phyloP scores from a whole-genome alignment of 345 rosid species.

The Aquilaria sinensis region DNA sequence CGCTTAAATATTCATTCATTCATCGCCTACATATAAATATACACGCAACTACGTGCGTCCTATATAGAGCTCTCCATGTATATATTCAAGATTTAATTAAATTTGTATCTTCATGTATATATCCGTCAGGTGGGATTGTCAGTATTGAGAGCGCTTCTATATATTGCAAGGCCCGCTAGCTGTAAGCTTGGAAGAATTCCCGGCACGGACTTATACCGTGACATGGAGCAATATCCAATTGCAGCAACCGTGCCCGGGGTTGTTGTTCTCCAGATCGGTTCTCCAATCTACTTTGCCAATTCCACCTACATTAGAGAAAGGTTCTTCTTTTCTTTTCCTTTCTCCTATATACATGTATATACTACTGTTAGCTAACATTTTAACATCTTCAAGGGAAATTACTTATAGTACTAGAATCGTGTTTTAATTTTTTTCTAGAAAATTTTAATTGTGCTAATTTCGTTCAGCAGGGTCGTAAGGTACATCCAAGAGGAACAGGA shows the following conservation, averaged over 20 bases:
- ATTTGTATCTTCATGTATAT: not conserved
- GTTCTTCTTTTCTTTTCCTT: constrained; percentile 13
- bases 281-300: constrained; percentile 86
- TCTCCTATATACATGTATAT: no score
- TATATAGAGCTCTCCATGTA: no score
- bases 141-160: constrained; percentile 55
- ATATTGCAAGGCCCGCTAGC: constrained; percentile 67
- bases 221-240: constrained; percentile 63
- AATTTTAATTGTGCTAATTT: not conserved
- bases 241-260: constrained; percentile 35
- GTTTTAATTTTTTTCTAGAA: not conserved
- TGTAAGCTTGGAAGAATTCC: constrained; percentile 69
- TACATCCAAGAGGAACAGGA: constrained; percentile 51
- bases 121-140: constrained; percentile 46
- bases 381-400: no score
- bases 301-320: constrained; percentile 65
- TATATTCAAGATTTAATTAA: no score
- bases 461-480: constrained; percentile 41
- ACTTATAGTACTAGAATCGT: not conserved
- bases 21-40: no score
- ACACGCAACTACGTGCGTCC: no score
- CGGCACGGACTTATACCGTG: constrained; percentile 52
- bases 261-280: constrained; percentile 68
- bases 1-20: not conserved
- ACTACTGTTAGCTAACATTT: no score